phyloP scores from a whole-genome alignment of 306 rosid species.

The Cucumis hystrix region DNA sequence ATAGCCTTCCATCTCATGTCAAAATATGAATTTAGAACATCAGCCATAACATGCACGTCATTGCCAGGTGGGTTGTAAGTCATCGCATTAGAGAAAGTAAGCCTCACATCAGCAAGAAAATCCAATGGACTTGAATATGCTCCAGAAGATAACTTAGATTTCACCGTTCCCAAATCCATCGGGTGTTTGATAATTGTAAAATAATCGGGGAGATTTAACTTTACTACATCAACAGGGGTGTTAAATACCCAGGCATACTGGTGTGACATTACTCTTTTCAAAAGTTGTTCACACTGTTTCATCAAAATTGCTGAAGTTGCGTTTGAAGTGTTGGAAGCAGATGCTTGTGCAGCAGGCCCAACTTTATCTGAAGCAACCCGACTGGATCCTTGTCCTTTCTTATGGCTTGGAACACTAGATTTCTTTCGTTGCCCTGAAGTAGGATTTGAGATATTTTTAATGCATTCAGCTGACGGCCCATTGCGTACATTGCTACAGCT shows the following conservation, averaged over 20 bases:
- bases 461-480: slow-evolving; percentile 21
- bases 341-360: slow-evolving; percentile 19
- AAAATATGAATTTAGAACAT: slow-evolving; percentile 48
- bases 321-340: slow-evolving; percentile 24
- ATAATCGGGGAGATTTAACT: slow-evolving; percentile 72
- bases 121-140: slow-evolving; percentile 35
- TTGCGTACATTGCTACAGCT: slow-evolving; percentile 49
- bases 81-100: slow-evolving; percentile 70
- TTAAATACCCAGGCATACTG: slow-evolving; percentile 58
- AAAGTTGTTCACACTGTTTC: slow-evolving; percentile 57
- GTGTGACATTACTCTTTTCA: slow-evolving; percentile 51
- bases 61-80: slow-evolving; percentile 72
- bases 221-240: slow-evolving; percentile 60
- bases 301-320: slow-evolving; percentile 34
- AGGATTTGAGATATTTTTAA: slow-evolving; percentile 20
- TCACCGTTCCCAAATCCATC: slow-evolving; percentile 74
- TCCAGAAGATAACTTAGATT: slow-evolving; percentile 42
- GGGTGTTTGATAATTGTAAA: slow-evolving; percentile 57
- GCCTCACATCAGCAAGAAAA: slow-evolving; percentile 53
- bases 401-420: slow-evolving; percentile 12
- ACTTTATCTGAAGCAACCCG: slow-evolving; percentile 41
- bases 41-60: slow-evolving; percentile 60
- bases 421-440: slow-evolving; percentile 20
- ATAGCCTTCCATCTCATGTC: slow-evolving; percentile 68
- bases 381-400: slow-evolving; percentile 36